These are phyloP conservation scores for Orychophragmus violaceus DNA, from an alignment of 345 rosid species.

Conservation along the genomic window DNA sequence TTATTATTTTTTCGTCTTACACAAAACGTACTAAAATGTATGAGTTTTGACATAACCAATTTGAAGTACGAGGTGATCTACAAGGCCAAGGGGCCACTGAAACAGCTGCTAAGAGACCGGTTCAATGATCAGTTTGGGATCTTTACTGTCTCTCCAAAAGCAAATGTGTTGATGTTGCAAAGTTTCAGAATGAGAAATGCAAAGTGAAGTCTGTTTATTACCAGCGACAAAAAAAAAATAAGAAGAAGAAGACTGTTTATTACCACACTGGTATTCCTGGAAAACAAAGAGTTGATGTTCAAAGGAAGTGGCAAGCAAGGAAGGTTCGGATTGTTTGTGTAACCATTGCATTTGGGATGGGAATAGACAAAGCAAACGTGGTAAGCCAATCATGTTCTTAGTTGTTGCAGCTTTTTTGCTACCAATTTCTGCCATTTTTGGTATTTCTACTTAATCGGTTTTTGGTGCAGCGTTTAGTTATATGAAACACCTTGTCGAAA, in stretches of 20 bases:
- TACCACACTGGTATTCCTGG: constrained; percentile 81
- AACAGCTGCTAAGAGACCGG: constrained; percentile 64
- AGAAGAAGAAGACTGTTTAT: constrained; percentile 56
- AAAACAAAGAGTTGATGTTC: constrained; percentile 64
- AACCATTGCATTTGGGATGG: constrained; percentile 95
- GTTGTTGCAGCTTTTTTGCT: no score
- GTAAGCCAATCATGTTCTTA: constrained; percentile 43
- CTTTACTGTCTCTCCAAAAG: constrained; percentile 79
- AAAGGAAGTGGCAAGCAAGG: constrained; percentile 79
- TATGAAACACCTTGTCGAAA: constrained; percentile 90
- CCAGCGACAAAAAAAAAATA: no score
- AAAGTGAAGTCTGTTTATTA: no score
- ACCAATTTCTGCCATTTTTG: background rate
- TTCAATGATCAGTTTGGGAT: constrained; percentile 78
- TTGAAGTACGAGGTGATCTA: constrained; percentile 75
- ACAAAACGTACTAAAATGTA: constrained; percentile 77
- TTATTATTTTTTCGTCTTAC: background rate
- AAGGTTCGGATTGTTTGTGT: constrained; percentile 83
- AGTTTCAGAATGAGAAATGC: constrained; percentile 66
- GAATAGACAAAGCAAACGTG: constrained; percentile 92
- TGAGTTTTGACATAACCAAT: constrained; percentile 92
- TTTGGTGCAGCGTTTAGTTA: constrained; percentile 62
- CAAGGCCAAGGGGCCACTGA: constrained; percentile 67
- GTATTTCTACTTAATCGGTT: background rate
- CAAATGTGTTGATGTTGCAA: constrained; percentile 74